Base-by-base conservation (phyloP, 2,329 filamentous ascomycete genomes). In the Aureobasidium uvarum region DNA sequence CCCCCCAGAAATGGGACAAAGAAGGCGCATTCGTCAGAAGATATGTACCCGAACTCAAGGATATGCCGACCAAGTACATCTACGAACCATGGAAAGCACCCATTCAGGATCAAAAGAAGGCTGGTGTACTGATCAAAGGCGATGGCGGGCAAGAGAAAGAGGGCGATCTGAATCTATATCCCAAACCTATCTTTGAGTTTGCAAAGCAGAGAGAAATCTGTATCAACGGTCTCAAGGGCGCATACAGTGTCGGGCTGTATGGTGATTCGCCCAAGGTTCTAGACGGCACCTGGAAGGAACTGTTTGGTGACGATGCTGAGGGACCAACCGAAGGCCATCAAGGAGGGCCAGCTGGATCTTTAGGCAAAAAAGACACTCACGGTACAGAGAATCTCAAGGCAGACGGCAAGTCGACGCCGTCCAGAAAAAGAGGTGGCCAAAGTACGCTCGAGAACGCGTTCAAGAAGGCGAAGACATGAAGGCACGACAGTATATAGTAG, bases 81-180 rank as follows among this genome's bases (percentile, higher is more conserved):
- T 93, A 91, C 69, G 89, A 93, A 79, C 90, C 90, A 6, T 90
- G 89, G 86, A 91, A 88, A 72, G 88, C 89, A 48, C 86, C 86
- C 1, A 81, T 87, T 45, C 77, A 76, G 23, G 89, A 91, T 65
- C 86, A 91, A 77, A 89, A 85, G 73, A 86, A 83, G 71, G 90
- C 89, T 65, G 84, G 86, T 0, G 88, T 90, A 60, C 73, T 84
- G 20, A 77, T 90, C 62, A 83, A 79, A 52, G 86, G 85, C 0
- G 81, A 87, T 68, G 70, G 71, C 39, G 68, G 80, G 33, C 73
- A 71, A 7, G 76, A 77, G 23, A 70, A 74, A 39, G 77, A 80
- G 3, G 77, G 80, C 28, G 81, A 79, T 0, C 77, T 81, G 23
- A 75, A 72, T 41, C 67, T 77, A 0, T 93, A 92, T 73, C 89